These are phyloP conservation scores for Parietichytrium sp. DNA, from an alignment of 108 stramenopile species.

Conservation along the genomic window DNA sequence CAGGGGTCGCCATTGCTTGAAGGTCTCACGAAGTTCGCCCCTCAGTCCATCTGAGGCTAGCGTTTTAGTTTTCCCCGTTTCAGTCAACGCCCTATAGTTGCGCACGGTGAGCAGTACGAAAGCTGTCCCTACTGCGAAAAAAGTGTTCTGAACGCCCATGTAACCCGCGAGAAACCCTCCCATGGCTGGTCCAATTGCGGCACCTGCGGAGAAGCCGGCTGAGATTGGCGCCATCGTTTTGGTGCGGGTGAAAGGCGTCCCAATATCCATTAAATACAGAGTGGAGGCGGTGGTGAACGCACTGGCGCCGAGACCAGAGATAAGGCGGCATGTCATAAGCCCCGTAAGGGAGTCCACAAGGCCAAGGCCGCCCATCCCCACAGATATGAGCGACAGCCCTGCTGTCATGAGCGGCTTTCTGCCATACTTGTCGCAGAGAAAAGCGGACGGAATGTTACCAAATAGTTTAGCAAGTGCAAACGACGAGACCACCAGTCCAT, in stretches of 20 bases:
- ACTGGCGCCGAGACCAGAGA: conserved; percentile 76
- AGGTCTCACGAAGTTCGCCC: conserved; percentile 61
- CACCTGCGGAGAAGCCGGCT: conserved; percentile 78
- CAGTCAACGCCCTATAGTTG: background rate
- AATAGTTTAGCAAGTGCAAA: conserved; percentile 79
- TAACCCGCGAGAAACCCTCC: conserved; percentile 74
- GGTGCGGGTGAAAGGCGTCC: conserved; percentile 75
- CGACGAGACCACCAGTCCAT: conserved; percentile 74
- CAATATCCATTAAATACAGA: conserved; percentile 75
- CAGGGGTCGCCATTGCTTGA: conserved; percentile 71
- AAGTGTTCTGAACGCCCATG: conserved; percentile 71
- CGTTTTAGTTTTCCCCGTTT: background rate
- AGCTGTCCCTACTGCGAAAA: conserved; percentile 64
- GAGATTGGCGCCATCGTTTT: conserved; percentile 75
- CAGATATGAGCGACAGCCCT: conserved; percentile 64
- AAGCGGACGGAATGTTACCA: conserved; percentile 80
- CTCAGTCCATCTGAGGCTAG: conserved; percentile 41
- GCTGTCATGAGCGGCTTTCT: conserved; percentile 78
- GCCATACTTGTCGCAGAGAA: conserved; percentile 78
- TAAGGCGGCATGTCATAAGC: conserved; percentile 68
- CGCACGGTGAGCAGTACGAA: conserved; percentile 3
- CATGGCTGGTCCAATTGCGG: conserved; percentile 77
- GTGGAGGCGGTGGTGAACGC: conserved; percentile 70
- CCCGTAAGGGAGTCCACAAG: conserved; percentile 67
- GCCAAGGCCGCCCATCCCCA: conserved; percentile 80